Evolutionary conservation across 2,329 filamentous ascomycete genomes (phyloP), one percentile per base, ranked within the genome.

Genomic region (Diaporthe velutina): DNA sequence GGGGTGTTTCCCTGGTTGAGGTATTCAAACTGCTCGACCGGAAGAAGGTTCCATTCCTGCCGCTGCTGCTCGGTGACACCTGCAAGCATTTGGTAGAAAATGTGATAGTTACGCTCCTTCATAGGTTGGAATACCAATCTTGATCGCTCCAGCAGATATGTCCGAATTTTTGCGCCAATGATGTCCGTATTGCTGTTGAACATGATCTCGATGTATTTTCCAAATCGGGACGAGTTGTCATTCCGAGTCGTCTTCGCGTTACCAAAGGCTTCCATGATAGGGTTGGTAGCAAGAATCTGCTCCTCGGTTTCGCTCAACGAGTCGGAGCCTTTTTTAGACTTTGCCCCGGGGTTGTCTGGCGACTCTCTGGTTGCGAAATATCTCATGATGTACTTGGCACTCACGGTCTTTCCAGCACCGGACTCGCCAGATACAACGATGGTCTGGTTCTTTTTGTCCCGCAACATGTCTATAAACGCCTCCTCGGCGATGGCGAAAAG

Each of bases 201-300:
- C 95, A 98, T 96, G 83, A 99, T 99, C 87, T 99, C 97, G 80
- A 99, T 98, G 84, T 99, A 99, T 89, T 99, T 99, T 84, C 97
- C 97, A 85, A 99, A 99, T 81, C 97, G 92, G 55, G 97, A 99
- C 58, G 97, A 99, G 86, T 99, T 99, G 86, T 99, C 97, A 86
- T 99, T 99, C 83, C 97, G 91, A 15, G 97, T 99, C n/a, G 97
- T 99, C 87, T 99, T 99, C 72, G 97, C 97, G 87, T 99, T 99
- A 83, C 97, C 97, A 82, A 99, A 99, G 45, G 97, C 96, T 90
- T 99, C 97, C 97, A 99, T 99, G 83, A 99, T 98, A 52, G 97
- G 97, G 83, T 99, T 99, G 71, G 97, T 99, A 40, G 97, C 97
- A 79, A 99, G 87, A 82, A 99, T 99, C 84, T 98, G 96, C 87